Base-by-base conservation (phyloP, 169 alveolate genomes). In the Amoebophrya sp. region DNA sequence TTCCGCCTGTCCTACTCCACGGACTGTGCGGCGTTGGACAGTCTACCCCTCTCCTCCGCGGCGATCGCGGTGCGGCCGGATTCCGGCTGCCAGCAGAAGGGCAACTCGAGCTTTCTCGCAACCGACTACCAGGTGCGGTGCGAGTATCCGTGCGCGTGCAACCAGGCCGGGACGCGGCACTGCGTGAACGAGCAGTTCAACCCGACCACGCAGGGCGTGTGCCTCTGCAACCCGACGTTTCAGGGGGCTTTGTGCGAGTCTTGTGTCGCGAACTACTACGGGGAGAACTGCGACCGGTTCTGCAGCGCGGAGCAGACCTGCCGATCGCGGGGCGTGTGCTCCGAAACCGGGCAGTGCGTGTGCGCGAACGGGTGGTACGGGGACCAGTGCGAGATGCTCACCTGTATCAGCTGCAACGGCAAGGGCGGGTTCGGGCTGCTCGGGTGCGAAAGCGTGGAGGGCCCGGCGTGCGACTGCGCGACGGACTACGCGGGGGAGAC, bases 331-430 rank as follows among this genome's bases (percentile, higher is more conserved):
- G 78, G 78, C 10, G 38, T 23, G 4, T 58, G 78, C 34, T 23
- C 39, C 29, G 78, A 58, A 16, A 58, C 78, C 29, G 78, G 78
- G 26, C 78, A 13, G 10, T 58, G 78, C 23, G 23, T 58, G 29
- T 58, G 78, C 78, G 23, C 10, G 29, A 58, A 58, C 78, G 78
- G 78, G 38, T 58, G 78, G 78, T 58, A 23, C 78, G 78, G 78
- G 38, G 34, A 16, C 78, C 7, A 58, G 34, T 58, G 78, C 23
- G 78, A 58, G 78, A 16, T 2, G 2, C 78, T 58, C 78, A 58
- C 78, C 39, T 58, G 78, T 16, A 58, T 58, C 34, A 58, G 78
- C 78, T 58, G 78, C 78, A 58, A 58, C 78, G 78, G 78, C 78
- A 13, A 13, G 34, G 78, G 78, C 0, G 0, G 29, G 38, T 13